A percentile compares a stretch with the other conserved stretches of the same genome.
phyloP scores from a whole-genome alignment of 2,329 filamentous ascomycete species.

The Pyrenophora graminea region DNA sequence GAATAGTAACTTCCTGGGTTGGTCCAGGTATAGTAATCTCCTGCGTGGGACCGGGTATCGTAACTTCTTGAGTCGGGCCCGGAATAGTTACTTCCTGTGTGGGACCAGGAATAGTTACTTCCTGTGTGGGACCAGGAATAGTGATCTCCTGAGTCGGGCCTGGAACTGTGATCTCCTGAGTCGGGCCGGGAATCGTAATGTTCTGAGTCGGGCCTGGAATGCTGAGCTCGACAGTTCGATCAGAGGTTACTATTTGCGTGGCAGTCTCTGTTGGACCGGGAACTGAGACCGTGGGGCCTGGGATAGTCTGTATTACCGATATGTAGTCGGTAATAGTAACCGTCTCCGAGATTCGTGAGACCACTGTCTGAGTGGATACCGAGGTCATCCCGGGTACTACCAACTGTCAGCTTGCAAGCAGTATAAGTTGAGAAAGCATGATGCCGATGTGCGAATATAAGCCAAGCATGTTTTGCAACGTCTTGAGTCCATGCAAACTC shows the following conservation, averaged over 20 bases:
- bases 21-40: no score
- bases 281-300: constrained; percentile 11
- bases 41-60: no score
- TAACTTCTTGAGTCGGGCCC: not conserved
- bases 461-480: no score
- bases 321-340: constrained; percentile 11
- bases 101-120: constrained; percentile 3
- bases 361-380: constrained; percentile 16
- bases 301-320: constrained; percentile 7
- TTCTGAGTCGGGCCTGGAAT: constrained; percentile 9
- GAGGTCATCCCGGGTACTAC: constrained; percentile 15
- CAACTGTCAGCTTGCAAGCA: not conserved
- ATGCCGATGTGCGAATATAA: no score
- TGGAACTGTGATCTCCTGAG: not conserved
- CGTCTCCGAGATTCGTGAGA: constrained; percentile 13
- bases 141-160: constrained; percentile 7
- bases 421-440: no score
- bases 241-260: constrained; percentile 2
- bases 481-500: no score
- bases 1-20: no score
- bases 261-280: constrained; percentile 22
- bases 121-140: not conserved
- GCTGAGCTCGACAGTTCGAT: constrained; percentile 6
- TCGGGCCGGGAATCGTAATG: not conserved
- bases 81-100: constrained; percentile 10